Evolutionary conservation across 202 grass and related monocot species (phyloP), one percentile per base, ranked within the genome.

Genomic region (Carex arenaria): DNA sequence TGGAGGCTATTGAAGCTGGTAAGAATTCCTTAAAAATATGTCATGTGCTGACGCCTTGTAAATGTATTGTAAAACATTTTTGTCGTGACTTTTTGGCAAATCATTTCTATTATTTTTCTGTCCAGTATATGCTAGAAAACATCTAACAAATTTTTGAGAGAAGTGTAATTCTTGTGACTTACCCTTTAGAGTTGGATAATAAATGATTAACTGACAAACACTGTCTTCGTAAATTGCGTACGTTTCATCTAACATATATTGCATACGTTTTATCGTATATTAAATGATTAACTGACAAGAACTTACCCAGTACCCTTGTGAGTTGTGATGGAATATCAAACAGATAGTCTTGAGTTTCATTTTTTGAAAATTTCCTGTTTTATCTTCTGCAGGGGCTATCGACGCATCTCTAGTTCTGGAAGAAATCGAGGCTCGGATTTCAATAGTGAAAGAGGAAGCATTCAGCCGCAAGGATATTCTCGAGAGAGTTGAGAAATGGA

Each of bases 401-500:
- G 93, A 93, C 88, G 86, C 96, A 4, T 87, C 89, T 36, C 47
- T 93, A 80, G 85, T 99, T 82, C 78, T 99, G 65, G 93, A 94
- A 75, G 88, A 99, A 81, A 89, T 99, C 79, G 93, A 99, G 84
- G 67, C 77, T 83, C 91, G 87, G 45, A 88, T 99, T 87, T 88
- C 96, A 51, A 80, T 88, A 57, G 93, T 94, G 68, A 99, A 98
- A 92, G 93, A 99, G 43, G 96, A 95, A 89, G 93, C 96, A 74
- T 95, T 93, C 80, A 92, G 86, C 79, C 88, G 93, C 69, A 99
- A 95, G 86, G 96, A 99, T 82, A 90, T 99, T 82, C 93, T 99
- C 47, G 96, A 99, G 72, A 93, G 90, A 72, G 88, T 99, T 5
- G 96, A 99, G 84, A 95, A 91, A 84, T 99, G 91, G 91, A 8